Evolutionary conservation across 345 rosid species (phyloP).

Genomic region (Sapria himalayana): DNA sequence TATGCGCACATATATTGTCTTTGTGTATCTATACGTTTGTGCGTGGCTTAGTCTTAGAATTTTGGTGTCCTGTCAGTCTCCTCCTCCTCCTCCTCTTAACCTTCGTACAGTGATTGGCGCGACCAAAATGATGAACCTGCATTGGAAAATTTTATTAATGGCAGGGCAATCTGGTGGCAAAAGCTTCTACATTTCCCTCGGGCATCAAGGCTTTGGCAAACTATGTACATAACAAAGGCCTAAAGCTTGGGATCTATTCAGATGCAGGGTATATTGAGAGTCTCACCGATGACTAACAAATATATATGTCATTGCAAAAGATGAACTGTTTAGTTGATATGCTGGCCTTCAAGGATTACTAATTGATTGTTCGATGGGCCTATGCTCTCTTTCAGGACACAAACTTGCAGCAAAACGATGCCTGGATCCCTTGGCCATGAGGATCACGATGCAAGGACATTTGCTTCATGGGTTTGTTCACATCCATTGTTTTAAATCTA

Average conservation of each 20-base stretch:
- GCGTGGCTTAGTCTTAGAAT: too few relatives aligned
- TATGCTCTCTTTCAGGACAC: constrained; percentile 22
- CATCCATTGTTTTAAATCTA: not conserved
- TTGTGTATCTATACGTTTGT: too few relatives aligned
- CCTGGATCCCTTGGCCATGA: constrained; percentile 86
- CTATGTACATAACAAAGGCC: constrained; percentile 65
- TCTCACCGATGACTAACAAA: not conserved
- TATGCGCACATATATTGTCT: too few relatives aligned
- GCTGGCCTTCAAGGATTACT: not conserved
- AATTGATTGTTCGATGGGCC: not conserved
- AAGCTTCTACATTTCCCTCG: constrained; percentile 50
- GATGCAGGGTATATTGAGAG: constrained; percentile 52
- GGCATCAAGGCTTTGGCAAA: constrained; percentile 71
- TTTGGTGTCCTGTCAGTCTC: too few relatives aligned
- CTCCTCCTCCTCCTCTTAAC: too few relatives aligned
- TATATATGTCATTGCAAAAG: not conserved
- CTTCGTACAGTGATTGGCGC: too few relatives aligned
- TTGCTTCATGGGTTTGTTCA: constrained; percentile 64
- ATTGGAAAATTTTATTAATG: too few relatives aligned
- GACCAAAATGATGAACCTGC: too few relatives aligned
- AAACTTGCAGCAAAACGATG: constrained; percentile 73
- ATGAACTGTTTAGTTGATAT: not conserved
- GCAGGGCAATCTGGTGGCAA: constrained; percentile 51
- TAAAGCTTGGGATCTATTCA: constrained; percentile 74
- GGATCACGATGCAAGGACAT: constrained; percentile 76